Conservation (phyloP, 768 basidiomycete genomes). For the Lentinula raphanica region DNA sequence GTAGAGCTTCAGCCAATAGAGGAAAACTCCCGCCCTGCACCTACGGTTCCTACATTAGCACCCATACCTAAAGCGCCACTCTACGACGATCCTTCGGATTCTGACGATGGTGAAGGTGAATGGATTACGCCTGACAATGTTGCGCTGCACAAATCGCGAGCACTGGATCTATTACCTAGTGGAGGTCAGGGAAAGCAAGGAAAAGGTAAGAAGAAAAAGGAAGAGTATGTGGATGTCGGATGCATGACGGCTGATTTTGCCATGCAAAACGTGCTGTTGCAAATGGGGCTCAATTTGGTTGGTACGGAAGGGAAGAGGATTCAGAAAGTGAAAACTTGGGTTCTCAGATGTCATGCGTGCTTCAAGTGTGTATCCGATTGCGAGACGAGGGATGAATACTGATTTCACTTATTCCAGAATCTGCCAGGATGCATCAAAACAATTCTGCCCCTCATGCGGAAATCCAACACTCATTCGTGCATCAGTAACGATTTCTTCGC, state of each 20-base stretch:
- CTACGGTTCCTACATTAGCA: constrained; percentile 15
- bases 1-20: constrained; percentile 37
- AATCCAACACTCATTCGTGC: constrained; percentile 87
- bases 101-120: constrained; percentile 84
- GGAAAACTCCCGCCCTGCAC: constrained; percentile 14
- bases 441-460: constrained; percentile 97
- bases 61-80: constrained; percentile 31
- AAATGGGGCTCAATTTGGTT: constrained; percentile 89
- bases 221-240: constrained; percentile 55
- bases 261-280: constrained; percentile 95
- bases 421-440: constrained; percentile 91
- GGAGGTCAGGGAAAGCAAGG: constrained; percentile 28
- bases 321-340: constrained; percentile 90
- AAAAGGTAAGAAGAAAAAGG: constrained; percentile 30
- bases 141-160: constrained; percentile 78
- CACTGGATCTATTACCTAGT: constrained; percentile 74
- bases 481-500: constrained; percentile 79
- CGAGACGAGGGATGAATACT: not conserved
- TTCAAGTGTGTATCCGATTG: constrained; percentile 77
- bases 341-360: constrained; percentile 94
- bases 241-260: constrained; percentile 99
- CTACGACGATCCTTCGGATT: constrained; percentile 73
- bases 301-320: constrained; percentile 89
- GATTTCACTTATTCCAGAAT: constrained; percentile 45
- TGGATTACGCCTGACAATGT: constrained; percentile 97